A percentile compares a stretch with the other conserved stretches of the same genome.
Conservation (phyloP, 495 filamentous ascomycete species). For the Penicillium steckii region DNA sequence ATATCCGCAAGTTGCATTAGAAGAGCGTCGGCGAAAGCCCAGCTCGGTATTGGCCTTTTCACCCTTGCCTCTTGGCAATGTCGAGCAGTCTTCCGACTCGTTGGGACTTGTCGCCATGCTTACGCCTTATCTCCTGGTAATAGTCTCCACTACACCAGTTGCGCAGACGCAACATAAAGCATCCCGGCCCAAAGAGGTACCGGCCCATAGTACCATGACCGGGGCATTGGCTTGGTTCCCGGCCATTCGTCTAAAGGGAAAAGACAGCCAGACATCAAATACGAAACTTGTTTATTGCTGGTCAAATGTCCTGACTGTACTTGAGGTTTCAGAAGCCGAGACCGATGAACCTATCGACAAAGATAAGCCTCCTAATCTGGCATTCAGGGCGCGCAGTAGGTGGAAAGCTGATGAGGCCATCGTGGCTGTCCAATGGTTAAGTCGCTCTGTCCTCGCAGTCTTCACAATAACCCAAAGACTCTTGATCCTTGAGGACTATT, state of each 20-base stretch:
- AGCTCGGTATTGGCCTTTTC: conserved; percentile 95
- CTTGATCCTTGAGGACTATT: conserved; percentile 86
- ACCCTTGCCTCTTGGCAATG: conserved; percentile 85
- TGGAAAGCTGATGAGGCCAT: conserved; percentile 96
- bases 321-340: conserved; percentile 77
- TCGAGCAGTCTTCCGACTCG: conserved; percentile 81
- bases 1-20: conserved; percentile 65
- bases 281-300: conserved; percentile 94
- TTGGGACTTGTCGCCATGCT: conserved; percentile 94
- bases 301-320: conserved; percentile 91
- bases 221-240: conserved; percentile 97
- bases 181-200: conserved; percentile 82
- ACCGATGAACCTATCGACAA: conserved; percentile 59
- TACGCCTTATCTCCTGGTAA: conserved; percentile 91
- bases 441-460: conserved; percentile 86
- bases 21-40: conserved; percentile 73
- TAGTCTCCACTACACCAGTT: conserved; percentile 93
- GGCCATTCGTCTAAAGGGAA: conserved; percentile 83
- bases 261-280: conserved; percentile 50
- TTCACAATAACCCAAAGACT: conserved; percentile 91
- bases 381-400: conserved; percentile 78
- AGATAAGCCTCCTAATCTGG: conserved; percentile 69
- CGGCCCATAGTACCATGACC: conserved; percentile 84
- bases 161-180: conserved; percentile 96
- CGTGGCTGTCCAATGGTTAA: conserved; percentile 95